Base-by-base conservation (phyloP, 352 stramenopile species). In the Pythium folliculosum region DNA sequence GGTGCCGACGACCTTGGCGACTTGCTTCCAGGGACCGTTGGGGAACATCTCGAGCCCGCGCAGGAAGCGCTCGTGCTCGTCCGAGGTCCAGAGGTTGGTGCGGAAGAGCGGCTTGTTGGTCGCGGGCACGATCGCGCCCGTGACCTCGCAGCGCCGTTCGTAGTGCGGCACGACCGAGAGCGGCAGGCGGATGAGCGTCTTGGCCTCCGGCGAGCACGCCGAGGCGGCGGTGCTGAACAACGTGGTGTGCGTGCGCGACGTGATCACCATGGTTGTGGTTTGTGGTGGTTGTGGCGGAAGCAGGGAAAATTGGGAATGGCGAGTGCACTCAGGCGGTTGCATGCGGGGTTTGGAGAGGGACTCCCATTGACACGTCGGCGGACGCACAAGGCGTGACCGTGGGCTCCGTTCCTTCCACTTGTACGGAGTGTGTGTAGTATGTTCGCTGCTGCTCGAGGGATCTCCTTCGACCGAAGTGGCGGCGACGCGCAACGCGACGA, bases 1-100 rank as follows among this genome's bases (percentile, higher is more conserved):
- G 9, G 86, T 92, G 53, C 86, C 82, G 44, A 95, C 74, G 38
- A 87, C 62, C 6, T 75, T 77, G 16, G 83, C 81, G 51, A 90
- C 86, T 43, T 81, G 71, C 49, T 89, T 89, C 82, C 80, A 91
- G 17, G 82, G 80, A 1, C 80, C 80, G 2, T 72, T 78, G 30
- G 82, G 82, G 72, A 81, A 91, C 21, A 84, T 65, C 65, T 88
- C 78, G 47, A 90, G 74, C 0, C 77, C 82, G 55, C 80, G 69
- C 1, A 90, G 64, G 67, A 90, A 90, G 1, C 78, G 76, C 45
- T 88, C 71, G 71, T 90, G 82, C 63, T 88, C 80, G 10, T 67
- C 55, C 22, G 23, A 37, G 14, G 13, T 65, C 53, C 62, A 69
- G 19, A 67, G 50, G 27, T 67, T 67, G 22, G 60, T 40, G 35